Percentiles rank a stretch among this genome's conserved stretches.
These are phyloP conservation scores for Xylaria sp. DNA, from an alignment of 2,329 filamentous ascomycete genomes.

Conservation along the genomic window DNA sequence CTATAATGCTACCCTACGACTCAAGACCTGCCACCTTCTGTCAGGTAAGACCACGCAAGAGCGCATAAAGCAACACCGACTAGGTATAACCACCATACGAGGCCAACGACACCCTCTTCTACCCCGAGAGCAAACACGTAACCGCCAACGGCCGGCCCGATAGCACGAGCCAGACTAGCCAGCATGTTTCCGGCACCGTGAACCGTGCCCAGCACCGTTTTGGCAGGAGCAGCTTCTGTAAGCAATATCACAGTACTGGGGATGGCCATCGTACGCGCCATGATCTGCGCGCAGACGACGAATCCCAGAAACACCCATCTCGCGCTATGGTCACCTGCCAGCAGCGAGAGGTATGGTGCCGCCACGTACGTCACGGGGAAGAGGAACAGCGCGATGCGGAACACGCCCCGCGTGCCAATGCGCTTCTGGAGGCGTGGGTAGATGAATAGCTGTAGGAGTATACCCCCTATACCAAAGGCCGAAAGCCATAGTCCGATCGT, in stretches of 20 bases:
- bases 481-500: conserved; percentile 59
- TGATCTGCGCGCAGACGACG: conserved; percentile 68
- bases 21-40: conserved; percentile 31
- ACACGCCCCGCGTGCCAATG: conserved; percentile 68
- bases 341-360: conserved; percentile 68
- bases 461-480: conserved; percentile 68
- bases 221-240: conserved; percentile 52
- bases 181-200: conserved; percentile 50
- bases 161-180: conserved; percentile 45
- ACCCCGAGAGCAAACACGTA: conserved; percentile 47
- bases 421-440: conserved; percentile 68
- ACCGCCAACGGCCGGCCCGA: conserved; percentile 45
- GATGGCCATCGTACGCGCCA: conserved; percentile 66
- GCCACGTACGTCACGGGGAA: conserved; percentile 68
- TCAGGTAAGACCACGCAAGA: conserved; percentile 45
- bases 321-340: conserved; percentile 54
- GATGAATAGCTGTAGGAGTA: conserved; percentile 68
- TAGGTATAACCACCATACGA: conserved; percentile 49
- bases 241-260: conserved; percentile 55
- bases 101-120: conserved; percentile 43
- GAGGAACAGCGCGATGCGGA: conserved; percentile 65
- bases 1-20: neutral
- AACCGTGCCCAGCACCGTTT: conserved; percentile 52
- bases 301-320: conserved; percentile 66
- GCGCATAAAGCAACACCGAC: conserved; percentile 45